Evolutionary conservation across 495 filamentous ascomycete genomes (phyloP).

Genomic region (Penicillium silybi): DNA sequence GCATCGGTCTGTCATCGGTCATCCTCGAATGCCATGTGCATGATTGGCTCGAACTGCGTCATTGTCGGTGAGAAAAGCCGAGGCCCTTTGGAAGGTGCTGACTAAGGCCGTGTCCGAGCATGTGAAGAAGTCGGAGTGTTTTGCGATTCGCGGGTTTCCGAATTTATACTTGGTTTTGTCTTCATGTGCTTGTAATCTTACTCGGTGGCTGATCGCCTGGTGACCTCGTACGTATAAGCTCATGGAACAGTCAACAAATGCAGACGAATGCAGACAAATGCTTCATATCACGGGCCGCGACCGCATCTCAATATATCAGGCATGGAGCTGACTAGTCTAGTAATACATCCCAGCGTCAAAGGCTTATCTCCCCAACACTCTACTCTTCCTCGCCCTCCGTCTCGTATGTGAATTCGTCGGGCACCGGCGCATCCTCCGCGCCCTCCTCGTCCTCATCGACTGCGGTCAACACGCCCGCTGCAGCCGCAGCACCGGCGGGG

Average conservation of each 20-base stretch:
- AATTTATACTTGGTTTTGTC: not conserved
- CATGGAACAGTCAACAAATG: not conserved
- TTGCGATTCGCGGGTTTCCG: conserved; percentile 1
- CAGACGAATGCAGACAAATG: conserved; percentile 15
- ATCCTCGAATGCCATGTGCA: conserved; percentile 8
- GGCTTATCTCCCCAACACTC: conserved; percentile 25
- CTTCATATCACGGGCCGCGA: conserved; percentile 15
- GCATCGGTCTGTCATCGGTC: conserved; percentile 23
- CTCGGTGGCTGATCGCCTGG: not conserved
- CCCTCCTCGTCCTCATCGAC: conserved; percentile 83
- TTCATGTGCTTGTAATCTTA: not conserved
- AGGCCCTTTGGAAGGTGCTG: conserved; percentile 16
- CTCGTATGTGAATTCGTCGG: conserved; percentile 82
- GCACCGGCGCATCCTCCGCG: conserved; percentile 74
- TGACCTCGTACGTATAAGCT: not conserved
- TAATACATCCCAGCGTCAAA: conserved; percentile 41
- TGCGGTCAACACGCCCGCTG: conserved; percentile 74
- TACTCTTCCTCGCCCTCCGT: conserved; percentile 65
- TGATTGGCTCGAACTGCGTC: conserved; percentile 27
- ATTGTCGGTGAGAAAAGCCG: conserved; percentile 27
- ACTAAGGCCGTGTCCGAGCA: conserved; percentile 19
- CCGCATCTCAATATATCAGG: conserved; percentile 22
- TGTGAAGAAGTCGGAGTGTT: conserved; percentile 2
- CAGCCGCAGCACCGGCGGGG: conserved; percentile 60
- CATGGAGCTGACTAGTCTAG: conserved; percentile 39